A percentile compares a stretch with the other conserved stretches of the same genome.
Conservation (phyloP, 257 asterid species). For the Cynanchum wilfordii region DNA sequence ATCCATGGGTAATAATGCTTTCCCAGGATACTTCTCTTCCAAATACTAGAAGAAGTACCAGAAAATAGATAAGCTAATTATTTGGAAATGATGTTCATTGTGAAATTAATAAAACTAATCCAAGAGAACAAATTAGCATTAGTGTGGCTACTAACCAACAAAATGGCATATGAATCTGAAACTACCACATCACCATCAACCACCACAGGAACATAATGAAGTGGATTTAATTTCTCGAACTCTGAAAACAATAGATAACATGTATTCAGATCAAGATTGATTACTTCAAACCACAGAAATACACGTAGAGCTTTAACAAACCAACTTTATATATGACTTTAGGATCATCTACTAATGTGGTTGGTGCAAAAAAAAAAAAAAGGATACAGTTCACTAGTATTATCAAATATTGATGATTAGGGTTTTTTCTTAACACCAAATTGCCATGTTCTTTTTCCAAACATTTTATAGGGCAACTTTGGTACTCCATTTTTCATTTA, state of each 20-base stretch:
- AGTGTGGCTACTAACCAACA: slow-evolving; percentile 42
- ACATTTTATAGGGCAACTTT: too few species aligned
- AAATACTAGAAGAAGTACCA: slow-evolving; percentile 41
- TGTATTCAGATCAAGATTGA: not conserved
- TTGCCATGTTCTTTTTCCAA: too few species aligned
- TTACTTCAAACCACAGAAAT: not conserved
- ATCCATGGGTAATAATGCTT: slow-evolving; percentile 51
- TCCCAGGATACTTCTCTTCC: slow-evolving; percentile 63
- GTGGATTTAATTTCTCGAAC: slow-evolving; percentile 74
- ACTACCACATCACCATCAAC: slow-evolving; percentile 65
- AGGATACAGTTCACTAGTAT: not conserved
- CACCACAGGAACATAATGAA: slow-evolving; percentile 67
- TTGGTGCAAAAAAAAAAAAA: not conserved
- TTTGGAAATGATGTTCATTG: not conserved
- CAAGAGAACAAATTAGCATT: not conserved
- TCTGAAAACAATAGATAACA: slow-evolving; percentile 39
- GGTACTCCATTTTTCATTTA: too few species aligned
- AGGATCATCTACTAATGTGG: too few species aligned
- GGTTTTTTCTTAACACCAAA: not conserved
- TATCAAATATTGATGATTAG: not conserved
- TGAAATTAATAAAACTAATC: not conserved
- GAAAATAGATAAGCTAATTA: not conserved
- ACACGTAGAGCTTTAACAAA: not conserved
- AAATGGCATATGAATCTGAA: slow-evolving; percentile 69
- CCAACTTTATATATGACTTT: too few species aligned